A percentile compares a stretch with the other conserved stretches of the same genome.
These are phyloP conservation scores for Laetiporus sulphureus DNA, from an alignment of 1,284 basidiomycete species.

Conservation along the genomic window DNA sequence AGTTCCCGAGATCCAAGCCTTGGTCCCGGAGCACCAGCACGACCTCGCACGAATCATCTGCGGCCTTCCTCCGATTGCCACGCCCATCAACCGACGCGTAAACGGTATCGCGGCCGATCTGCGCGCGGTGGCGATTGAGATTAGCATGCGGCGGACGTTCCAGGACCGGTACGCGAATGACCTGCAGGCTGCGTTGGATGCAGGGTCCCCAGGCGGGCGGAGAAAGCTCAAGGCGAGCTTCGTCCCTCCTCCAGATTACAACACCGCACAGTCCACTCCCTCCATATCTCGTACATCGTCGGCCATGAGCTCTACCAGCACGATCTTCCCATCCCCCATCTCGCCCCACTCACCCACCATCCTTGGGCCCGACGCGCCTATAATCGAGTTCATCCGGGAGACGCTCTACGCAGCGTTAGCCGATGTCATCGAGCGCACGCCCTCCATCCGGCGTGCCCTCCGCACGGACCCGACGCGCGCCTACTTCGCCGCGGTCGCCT, in stretches of 20 bases:
- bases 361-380: slow-evolving; percentile 48
- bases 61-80: slow-evolving; percentile 41
- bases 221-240: slow-evolving; percentile 51
- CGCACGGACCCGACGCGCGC: slow-evolving; percentile 58
- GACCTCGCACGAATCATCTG: slow-evolving; percentile 78
- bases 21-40: slow-evolving; percentile 60
- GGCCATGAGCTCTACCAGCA: slow-evolving; percentile 21
- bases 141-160: slow-evolving; percentile 75
- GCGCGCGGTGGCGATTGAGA: slow-evolving; percentile 72
- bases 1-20: slow-evolving; percentile 58
- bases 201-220: slow-evolving; percentile 32
- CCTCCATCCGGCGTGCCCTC: slow-evolving; percentile 47
- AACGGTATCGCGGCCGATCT: slow-evolving; percentile 67
- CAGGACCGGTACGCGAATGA: slow-evolving; percentile 69
- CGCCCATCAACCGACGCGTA: slow-evolving; percentile 33
- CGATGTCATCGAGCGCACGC: slow-evolving; percentile 52
- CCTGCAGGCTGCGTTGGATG: slow-evolving; percentile 70
- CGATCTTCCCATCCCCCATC: slow-evolving; percentile 8
- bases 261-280: slow-evolving; percentile 26
- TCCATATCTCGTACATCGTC: slow-evolving; percentile 10
- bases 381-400: slow-evolving; percentile 72
- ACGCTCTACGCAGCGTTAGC: slow-evolving; percentile 75
- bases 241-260: slow-evolving; percentile 66
- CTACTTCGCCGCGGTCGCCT: slow-evolving; percentile 69
- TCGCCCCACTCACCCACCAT: slow-evolving; percentile 31